Evolutionary conservation across 805 yeast species (phyloP).

Genomic region (Lipomyces starkeyi): DNA sequence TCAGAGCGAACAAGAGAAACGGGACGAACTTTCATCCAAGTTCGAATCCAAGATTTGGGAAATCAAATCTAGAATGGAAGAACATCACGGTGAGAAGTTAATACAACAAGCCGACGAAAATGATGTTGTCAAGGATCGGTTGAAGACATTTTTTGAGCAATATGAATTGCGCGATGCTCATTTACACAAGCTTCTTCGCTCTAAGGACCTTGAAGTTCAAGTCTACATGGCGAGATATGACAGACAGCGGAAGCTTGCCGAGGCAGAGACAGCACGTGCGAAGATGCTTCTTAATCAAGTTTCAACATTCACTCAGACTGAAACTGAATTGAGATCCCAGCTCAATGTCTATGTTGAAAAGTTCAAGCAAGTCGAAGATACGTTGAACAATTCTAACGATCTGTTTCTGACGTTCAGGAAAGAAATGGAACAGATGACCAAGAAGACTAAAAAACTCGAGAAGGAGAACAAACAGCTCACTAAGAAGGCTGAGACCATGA

Average conservation of each 20-base stretch:
- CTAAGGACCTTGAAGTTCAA: slow-evolving; percentile 36
- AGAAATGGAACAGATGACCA: slow-evolving; percentile 38
- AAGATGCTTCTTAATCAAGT: slow-evolving; percentile 26
- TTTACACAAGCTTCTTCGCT: slow-evolving; percentile 20
- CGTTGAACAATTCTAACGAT: slow-evolving; percentile 43
- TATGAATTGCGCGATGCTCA: slow-evolving; percentile 35
- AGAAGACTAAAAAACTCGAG: slow-evolving; percentile 33
- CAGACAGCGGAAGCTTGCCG: slow-evolving; percentile 22
- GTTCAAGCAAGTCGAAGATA: slow-evolving; percentile 47
- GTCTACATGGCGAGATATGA: slow-evolving; percentile 43
- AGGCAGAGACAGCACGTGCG: slow-evolving; percentile 22
- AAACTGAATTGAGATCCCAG: slow-evolving; percentile 31
- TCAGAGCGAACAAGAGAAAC: slow-evolving; percentile 12
- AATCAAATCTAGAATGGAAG: slow-evolving; percentile 15
- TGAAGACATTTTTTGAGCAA: slow-evolving; percentile 35
- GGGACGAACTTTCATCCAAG: slow-evolving; percentile 16
- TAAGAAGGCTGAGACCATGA: slow-evolving; percentile 29
- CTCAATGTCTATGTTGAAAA: slow-evolving; percentile 40
- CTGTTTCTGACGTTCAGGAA: slow-evolving; percentile 30
- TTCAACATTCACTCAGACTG: slow-evolving; percentile 31
- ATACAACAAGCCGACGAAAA: slow-evolving; percentile 17
- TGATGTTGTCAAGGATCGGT: slow-evolving; percentile 24
- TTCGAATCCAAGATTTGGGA: slow-evolving; percentile 19
- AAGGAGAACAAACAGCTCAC: slow-evolving; percentile 32
- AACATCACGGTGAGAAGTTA: slow-evolving; percentile 3